A percentile compares a stretch with the other conserved stretches of the same genome.
Evolutionary conservation across 352 stramenopile genomes (phyloP).

Genomic region (Globisporangium megalacanthum): DNA sequence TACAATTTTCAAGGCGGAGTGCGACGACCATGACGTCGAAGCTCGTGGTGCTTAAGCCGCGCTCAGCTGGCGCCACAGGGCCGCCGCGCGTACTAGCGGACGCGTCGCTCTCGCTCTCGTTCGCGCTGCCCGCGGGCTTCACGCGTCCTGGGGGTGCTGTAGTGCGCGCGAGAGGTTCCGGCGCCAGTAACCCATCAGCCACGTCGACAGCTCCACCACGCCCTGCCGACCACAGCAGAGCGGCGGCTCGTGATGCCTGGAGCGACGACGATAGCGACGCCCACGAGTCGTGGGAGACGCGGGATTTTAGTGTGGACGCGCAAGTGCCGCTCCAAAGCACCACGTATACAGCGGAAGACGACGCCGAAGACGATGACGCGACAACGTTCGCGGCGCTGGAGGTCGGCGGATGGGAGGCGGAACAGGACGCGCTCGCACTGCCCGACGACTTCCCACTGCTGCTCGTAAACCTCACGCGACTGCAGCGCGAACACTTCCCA

Average conservation of each 20-base stretch:
- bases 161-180: too few relatives aligned
- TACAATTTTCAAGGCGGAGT: neutral
- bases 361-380: neutral
- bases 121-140: conserved; percentile 31
- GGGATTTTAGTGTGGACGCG: conserved; percentile 15
- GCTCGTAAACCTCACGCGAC: conserved; percentile 54
- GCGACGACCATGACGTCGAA: conserved; percentile 7
- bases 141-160: neutral
- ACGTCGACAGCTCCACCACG: neutral
- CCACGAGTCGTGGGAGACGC: conserved; percentile 35
- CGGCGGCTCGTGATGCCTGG: conserved; percentile 1
- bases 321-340: neutral
- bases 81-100: conserved; percentile 26
- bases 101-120: conserved; percentile 42
- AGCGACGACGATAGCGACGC: conserved; percentile 1
- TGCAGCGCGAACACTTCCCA: conserved; percentile 52
- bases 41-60: conserved; percentile 40
- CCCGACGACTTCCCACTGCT: conserved; percentile 69
- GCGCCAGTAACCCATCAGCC: neutral
- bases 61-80: conserved; percentile 8
- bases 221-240: neutral
- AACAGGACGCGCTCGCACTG: conserved; percentile 28
- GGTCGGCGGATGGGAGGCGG: conserved; percentile 30
- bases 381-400: conserved; percentile 3
- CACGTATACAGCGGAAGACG: neutral